Evolutionary conservation across 1,139 yeast species (phyloP).

Genomic region (Geotrichum candidum): DNA sequence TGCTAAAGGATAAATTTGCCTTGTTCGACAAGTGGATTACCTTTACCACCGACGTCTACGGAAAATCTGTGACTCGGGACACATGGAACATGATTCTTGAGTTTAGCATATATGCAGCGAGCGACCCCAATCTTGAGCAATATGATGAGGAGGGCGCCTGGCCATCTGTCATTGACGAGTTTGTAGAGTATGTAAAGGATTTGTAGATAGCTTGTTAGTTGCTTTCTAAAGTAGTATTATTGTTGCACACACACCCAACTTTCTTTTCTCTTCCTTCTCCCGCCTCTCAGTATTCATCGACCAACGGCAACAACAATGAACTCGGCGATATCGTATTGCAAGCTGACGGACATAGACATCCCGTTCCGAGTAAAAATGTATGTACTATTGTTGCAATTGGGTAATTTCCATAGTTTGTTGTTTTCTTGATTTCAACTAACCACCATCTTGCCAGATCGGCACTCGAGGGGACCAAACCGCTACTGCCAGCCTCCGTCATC

Average conservation of each 20-base stretch:
- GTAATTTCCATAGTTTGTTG: conserved; percentile 9
- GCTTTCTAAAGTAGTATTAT: not conserved
- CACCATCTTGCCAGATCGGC: conserved; percentile 10
- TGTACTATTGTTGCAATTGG: conserved; percentile 8
- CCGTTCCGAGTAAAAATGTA: conserved; percentile 49
- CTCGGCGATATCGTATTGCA: conserved; percentile 43
- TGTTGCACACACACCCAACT: not conserved
- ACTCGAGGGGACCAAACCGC: conserved; percentile 43
- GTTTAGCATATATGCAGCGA: conserved; percentile 51
- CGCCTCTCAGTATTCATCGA: not conserved
- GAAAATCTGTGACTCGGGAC: conserved; percentile 55
- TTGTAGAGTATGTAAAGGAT: conserved; percentile 47
- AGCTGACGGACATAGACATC: conserved; percentile 62
- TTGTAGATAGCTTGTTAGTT: not conserved
- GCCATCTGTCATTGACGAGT: conserved; percentile 88
- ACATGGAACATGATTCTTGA: conserved; percentile 80
- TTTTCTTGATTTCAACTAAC: conserved; percentile 31
- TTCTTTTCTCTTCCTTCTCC: not conserved
- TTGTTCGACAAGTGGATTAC: conserved; percentile 48
- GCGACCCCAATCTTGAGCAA: conserved; percentile 46
- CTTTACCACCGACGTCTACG: conserved; percentile 41
- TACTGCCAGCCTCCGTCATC: conserved; percentile 46
- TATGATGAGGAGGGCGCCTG: conserved; percentile 81
- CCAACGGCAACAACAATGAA: not conserved
- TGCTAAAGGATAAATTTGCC: conserved; percentile 41